A percentile compares a stretch with the other conserved stretches of the same genome.
These are phyloP conservation scores for Lachnellula hyalina DNA, from an alignment of 2,329 filamentous ascomycete species.

Conservation along the genomic window DNA sequence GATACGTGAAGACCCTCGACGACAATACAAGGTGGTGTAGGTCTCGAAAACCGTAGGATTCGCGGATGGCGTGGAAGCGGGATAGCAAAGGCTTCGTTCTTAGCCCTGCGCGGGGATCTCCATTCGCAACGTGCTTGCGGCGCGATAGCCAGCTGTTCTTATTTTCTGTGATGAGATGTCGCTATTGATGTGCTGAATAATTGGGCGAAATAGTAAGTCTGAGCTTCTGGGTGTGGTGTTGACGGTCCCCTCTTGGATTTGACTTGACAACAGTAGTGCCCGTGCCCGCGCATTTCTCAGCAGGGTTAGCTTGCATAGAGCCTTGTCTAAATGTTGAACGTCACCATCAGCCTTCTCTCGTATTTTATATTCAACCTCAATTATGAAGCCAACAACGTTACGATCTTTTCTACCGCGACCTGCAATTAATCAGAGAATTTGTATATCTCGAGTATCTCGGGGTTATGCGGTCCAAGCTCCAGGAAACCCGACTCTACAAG, in stretches of 20 bases:
- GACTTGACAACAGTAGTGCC: slow-evolving; percentile 7
- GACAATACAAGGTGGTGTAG: not conserved
- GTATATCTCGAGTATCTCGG: slow-evolving; percentile 43
- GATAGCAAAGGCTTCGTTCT: slow-evolving; percentile 17
- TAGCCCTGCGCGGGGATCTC: slow-evolving; percentile 25
- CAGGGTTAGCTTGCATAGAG: slow-evolving; percentile 8
- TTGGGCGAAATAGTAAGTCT: slow-evolving; percentile 1
- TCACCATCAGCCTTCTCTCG: slow-evolving; percentile 18
- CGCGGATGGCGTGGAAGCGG: not conserved
- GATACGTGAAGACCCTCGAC: not conserved
- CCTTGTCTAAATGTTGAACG: slow-evolving; percentile 16
- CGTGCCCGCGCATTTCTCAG: slow-evolving; percentile 4
- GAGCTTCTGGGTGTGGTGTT: slow-evolving; percentile 7
- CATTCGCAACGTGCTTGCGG: slow-evolving; percentile 20
- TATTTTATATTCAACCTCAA: slow-evolving; percentile 1
- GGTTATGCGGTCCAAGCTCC: slow-evolving; percentile 74
- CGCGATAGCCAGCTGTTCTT: slow-evolving; percentile 19
- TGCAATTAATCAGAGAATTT: slow-evolving; percentile 14
- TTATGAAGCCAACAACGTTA: slow-evolving; percentile 25
- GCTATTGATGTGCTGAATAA: slow-evolving; percentile 5
- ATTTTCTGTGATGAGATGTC: slow-evolving; percentile 5
- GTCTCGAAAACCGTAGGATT: not conserved
- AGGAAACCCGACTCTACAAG: slow-evolving; percentile 73
- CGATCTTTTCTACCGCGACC: slow-evolving; percentile 20
- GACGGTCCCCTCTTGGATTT: slow-evolving; percentile 4